Evolutionary conservation across 2,329 filamentous ascomycete genomes (phyloP).

Genomic region (Fusarium veterinarium): DNA sequence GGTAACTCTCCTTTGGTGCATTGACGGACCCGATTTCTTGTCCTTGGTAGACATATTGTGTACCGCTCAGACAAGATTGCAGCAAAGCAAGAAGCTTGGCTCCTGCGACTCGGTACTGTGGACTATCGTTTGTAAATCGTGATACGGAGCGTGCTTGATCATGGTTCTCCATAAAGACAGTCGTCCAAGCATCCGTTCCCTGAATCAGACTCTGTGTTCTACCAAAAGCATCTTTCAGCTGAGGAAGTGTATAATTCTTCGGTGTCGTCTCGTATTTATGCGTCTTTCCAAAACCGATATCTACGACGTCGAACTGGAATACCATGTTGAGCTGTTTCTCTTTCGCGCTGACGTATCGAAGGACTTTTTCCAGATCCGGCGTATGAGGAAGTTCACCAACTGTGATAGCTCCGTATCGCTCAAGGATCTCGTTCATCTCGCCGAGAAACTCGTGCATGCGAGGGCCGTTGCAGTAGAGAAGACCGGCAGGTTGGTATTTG

Average conservation of each 20-base stretch:
- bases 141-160: constrained; percentile 70
- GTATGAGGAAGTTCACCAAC: constrained; percentile 77
- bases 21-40: constrained; percentile 75
- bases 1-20: constrained; percentile 66
- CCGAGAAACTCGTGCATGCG: constrained; percentile 74
- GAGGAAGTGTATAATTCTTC: constrained; percentile 58
- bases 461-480: constrained; percentile 75
- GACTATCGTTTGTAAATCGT: constrained; percentile 62
- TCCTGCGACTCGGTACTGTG: constrained; percentile 58
- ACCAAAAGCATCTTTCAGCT: constrained; percentile 60
- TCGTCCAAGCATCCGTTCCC: constrained; percentile 70
- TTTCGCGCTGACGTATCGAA: constrained; percentile 68
- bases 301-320: constrained; percentile 74
- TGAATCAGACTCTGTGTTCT: constrained; percentile 64
- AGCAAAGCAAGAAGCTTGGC: constrained; percentile 71
- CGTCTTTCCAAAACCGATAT: constrained; percentile 65
- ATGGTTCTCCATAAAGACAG: constrained; percentile 74
- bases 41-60: constrained; percentile 74
- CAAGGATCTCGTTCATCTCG: constrained; percentile 73
- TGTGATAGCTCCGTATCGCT: constrained; percentile 73
- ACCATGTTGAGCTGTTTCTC: constrained; percentile 75
- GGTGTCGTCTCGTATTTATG: constrained; percentile 64
- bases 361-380: constrained; percentile 66
- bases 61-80: constrained; percentile 65
- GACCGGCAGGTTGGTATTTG: constrained; percentile 62